Conservation (phyloP, 1,139 yeast genomes). For the Oligophagozyma castellii region DNA sequence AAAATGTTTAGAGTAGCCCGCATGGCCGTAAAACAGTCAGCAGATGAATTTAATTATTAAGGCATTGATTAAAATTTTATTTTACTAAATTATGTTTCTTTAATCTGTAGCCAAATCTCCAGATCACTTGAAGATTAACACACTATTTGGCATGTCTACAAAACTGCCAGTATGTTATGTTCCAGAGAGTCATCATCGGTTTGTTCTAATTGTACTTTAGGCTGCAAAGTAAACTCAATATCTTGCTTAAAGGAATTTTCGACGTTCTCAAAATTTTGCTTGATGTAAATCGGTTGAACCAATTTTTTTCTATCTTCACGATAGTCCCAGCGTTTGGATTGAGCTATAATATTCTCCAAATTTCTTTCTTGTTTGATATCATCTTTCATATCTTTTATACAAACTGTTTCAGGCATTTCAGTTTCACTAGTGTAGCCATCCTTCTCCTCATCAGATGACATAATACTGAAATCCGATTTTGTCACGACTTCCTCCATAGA, state of each 20-base stretch:
- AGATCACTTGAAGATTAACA: no score
- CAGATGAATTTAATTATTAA: conserved; percentile 59
- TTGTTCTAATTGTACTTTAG: conserved; percentile 14
- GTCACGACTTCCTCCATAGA: conserved; percentile 18
- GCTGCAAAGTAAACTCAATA: no score
- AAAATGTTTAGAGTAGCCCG: conserved; percentile 71
- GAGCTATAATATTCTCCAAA: conserved; percentile 20
- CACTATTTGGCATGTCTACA: conserved; percentile 7
- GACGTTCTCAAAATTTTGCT: no score
- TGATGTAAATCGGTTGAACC: conserved; percentile 25
- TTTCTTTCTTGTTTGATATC: conserved; percentile 24
- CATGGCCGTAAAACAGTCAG: conserved; percentile 46
- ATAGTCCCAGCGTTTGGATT: conserved; percentile 42
- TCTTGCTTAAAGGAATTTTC: no score
- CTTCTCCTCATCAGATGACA: conserved; percentile 18
- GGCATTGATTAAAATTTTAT: no score
- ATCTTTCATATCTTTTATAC: conserved; percentile 26
- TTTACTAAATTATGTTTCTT: neutral
- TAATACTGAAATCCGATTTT: conserved; percentile 9
- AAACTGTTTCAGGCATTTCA: conserved; percentile 18
- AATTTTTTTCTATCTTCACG: conserved; percentile 39
- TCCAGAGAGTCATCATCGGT: conserved; percentile 12
- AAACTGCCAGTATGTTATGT: conserved; percentile 15
- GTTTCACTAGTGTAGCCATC: conserved; percentile 21
- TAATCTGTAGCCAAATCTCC: no score